Evolutionary conservation across 2,329 filamentous ascomycete genomes (phyloP), one percentile per base, ranked within the genome.

Genomic region (Claviceps humidiphila): DNA sequence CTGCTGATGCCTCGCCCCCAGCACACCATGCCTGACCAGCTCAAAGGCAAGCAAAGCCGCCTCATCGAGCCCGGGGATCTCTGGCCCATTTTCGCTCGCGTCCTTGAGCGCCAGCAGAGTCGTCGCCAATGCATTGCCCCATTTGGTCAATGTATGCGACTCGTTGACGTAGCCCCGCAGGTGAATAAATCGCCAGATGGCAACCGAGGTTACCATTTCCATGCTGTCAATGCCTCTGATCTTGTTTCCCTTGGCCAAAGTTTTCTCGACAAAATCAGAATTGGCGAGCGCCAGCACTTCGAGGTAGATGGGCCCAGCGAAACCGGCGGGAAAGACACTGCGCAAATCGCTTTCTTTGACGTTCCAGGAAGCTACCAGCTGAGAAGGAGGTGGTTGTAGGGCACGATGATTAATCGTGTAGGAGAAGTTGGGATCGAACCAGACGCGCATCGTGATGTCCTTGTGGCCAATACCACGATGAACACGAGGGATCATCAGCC

Each of bases 171-270:
- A 98, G 24, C 85, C 89, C 54, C 90, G 82, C 48, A 97, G 75
- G 63, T 95, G 88, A 22, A 98, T 75, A 68, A 96, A 93, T 52
- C 89, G 81, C 85, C 89, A 96, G 54, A 91, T 77, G 6, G 84
- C 80, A 60, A 95, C 87, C 17, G 80, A 80, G 7, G 75, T 68
- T 51, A 89, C 71, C 51, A 91, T 77, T 61, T 93, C 86, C 16
- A 68, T 64, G 22, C 74, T 74, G 48, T 85, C 76, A 56, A 84
- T 79, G n/a, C 84, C 79, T 54, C 76, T 80, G 40, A 74, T 81
- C 14, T 68, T 63, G 60, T 72, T 75, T 57, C 76, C 80, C 52
- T 75, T 78, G 24, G 78, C 73, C 50, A 87, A 74, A 0, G 87
- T 88, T 59, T 80, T 81, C 52, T 81, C 73, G 2, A 80, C 79